These are phyloP conservation scores for Ephemerocybe angulata DNA, from an alignment of 768 basidiomycete species.

Conservation along the genomic window DNA sequence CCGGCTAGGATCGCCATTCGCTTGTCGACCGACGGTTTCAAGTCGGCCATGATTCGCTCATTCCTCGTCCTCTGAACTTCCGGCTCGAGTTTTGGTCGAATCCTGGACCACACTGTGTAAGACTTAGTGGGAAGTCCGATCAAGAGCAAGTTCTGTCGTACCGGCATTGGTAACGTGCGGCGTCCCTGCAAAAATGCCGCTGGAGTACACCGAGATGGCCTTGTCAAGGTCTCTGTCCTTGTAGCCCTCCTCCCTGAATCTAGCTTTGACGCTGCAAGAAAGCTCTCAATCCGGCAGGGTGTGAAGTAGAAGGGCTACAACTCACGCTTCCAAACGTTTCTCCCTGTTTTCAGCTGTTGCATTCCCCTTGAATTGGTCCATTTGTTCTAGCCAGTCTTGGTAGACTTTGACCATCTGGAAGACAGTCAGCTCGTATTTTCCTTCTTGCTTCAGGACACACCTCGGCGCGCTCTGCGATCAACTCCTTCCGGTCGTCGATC, in stretches of 20 bases:
- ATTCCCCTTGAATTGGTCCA: neutral
- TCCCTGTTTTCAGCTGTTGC: neutral
- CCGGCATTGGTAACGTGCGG: neutral
- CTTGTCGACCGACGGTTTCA: neutral
- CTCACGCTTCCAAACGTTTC: neutral
- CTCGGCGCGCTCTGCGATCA: conserved; percentile 14
- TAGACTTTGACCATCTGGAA: conserved; percentile 1
- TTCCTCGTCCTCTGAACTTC: neutral
- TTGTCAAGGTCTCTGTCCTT: neutral
- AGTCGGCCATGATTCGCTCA: neutral
- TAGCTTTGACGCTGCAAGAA: neutral
- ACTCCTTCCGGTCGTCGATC: conserved; percentile 21
- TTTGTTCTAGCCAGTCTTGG: neutral
- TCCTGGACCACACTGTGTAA: neutral
- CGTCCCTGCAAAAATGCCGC: neutral
- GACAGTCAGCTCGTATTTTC: neutral
- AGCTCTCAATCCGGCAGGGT: neutral
- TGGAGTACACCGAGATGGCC: too few species aligned
- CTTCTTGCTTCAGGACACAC: conserved; percentile 7
- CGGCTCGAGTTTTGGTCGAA: neutral
- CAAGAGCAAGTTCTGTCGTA: neutral
- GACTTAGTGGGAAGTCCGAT: neutral
- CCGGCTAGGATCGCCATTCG: neutral
- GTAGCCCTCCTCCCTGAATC: neutral
- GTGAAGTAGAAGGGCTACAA: neutral